phyloP scores from a whole-genome alignment of 495 filamentous ascomycete species.

The Cladorrhinum samala region DNA sequence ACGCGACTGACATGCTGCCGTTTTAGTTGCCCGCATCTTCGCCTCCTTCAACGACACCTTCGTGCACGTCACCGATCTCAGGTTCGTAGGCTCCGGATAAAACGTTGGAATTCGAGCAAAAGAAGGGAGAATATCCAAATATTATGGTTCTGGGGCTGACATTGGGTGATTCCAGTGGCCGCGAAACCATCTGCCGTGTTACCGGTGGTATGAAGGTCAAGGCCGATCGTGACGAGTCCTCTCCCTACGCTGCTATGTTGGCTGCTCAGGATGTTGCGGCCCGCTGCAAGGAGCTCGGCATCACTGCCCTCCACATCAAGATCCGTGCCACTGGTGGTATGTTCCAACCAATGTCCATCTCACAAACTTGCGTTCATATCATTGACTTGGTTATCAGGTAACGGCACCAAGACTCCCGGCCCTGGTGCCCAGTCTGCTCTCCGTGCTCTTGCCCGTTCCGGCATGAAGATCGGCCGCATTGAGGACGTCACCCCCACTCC shows the following conservation, averaged over 20 bases:
- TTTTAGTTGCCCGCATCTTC: conserved; percentile 90
- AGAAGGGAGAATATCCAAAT: conserved; percentile 5
- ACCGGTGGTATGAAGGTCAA: conserved; percentile 99
- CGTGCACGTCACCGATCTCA: conserved; percentile 99
- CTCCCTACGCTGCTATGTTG: conserved; percentile 99
- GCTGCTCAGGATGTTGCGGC: conserved; percentile 91
- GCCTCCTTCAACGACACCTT: conserved; percentile 65
- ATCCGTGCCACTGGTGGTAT: conserved; percentile 96
- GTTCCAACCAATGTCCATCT: conserved; percentile 22
- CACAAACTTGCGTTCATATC: too few relatives aligned
- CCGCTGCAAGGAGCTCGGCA: conserved; percentile 98
- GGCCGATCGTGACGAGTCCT: conserved; percentile 99
- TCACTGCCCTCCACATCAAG: conserved; percentile 99
- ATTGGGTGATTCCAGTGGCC: conserved; percentile 74
- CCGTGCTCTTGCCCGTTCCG: conserved; percentile 93
- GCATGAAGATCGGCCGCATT: conserved; percentile 99
- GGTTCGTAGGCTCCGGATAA: conserved; percentile 52
- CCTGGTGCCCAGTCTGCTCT: conserved; percentile 98
- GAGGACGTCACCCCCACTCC: conserved; percentile 99
- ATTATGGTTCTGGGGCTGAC: conserved; percentile 51
- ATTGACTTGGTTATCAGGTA: conserved; percentile 46
- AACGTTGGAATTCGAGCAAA: conserved; percentile 2
- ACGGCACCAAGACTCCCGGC: conserved; percentile 98
- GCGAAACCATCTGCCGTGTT: conserved; percentile 99
- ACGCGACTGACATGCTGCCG: conserved; percentile 2